Evolutionary conservation across 495 filamentous ascomycete genomes (phyloP), one percentile per base, ranked within the genome.

Genomic region (Talaromyces trachyspermus): DNA sequence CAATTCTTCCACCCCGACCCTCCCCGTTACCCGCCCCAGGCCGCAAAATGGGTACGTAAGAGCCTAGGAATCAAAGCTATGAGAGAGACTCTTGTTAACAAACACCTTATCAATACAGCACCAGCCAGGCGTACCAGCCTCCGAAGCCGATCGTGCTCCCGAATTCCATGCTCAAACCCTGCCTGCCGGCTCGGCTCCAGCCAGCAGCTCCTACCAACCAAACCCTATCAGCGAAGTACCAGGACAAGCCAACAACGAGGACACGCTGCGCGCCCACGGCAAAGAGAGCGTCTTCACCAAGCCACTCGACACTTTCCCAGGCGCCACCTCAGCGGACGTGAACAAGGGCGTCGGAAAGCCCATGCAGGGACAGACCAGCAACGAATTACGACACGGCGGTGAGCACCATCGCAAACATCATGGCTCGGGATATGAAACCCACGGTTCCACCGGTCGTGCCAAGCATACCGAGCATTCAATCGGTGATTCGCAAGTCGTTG

Each of bases 101-200:
- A 12, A 30, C 6, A 12, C 12, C 27, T 30, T 30, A 5, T 36
- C 4, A 4, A 15, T 14, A 2, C 58, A 86, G 84, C 85, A 90
- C 60, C 67, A 83, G 60, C 76, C 74, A 14, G 87, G 87, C 51
- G 61, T 69, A 27, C 69, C 77, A 48, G 71, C 77, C 41, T 66
- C 63, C 33, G 79, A 78, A 47, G 68, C 68, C 45, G 83, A 90
- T 54, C 59, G 68, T 51, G 65, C 60, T 27, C 78, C 79, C 36
- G 83, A 83, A 54, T 88, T 84, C 71, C 64, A 67, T 51, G 73
- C 76, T 26, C 46, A 88, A 59, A 77, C 74, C 14, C 64, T 79
- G 29, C 68, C 81, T 0, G 61, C 82, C 0, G 86, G 85, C 41
- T 79, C 78, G 5, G 86, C 86, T 0, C 85, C 86, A 0, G 56